These are phyloP conservation scores for Cochlearia excelsa DNA, from an alignment of 345 rosid species.

Conservation along the genomic window DNA sequence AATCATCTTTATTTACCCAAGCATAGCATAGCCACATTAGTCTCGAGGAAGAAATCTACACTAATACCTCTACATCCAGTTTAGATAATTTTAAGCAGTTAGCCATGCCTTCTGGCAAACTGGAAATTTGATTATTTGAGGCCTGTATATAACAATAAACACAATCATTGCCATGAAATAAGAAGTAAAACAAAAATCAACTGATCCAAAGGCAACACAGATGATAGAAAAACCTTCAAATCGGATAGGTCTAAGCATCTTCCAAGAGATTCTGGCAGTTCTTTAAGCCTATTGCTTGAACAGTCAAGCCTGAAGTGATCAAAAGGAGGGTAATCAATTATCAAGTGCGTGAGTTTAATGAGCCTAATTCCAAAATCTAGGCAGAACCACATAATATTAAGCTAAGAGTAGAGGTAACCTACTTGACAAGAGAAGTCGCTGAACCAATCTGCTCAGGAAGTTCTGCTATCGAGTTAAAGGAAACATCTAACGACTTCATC, in stretches of 20 bases:
- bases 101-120: conserved; percentile 68
- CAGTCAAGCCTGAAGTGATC: conserved; percentile 68
- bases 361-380: conserved; percentile 9
- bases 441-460: conserved; percentile 85
- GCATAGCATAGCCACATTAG: conserved; percentile 1
- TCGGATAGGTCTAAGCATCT: conserved; percentile 72
- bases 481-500: conserved; percentile 81
- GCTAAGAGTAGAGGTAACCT: conserved; percentile 31
- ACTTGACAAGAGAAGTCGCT: conserved; percentile 84
- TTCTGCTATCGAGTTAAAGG: conserved; percentile 54
- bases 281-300: conserved; percentile 70
- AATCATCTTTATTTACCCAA: conserved; percentile 17
- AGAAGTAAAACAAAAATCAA: conserved; percentile 5
- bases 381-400: background rate
- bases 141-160: conserved; percentile 46
- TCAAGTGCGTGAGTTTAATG: conserved; percentile 4
- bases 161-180: conserved; percentile 19
- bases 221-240: conserved; percentile 56
- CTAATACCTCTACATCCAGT: conserved; percentile 75
- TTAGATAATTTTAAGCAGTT: conserved; percentile 69
- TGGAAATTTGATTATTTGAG: conserved; percentile 62
- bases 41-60: background rate
- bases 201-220: conserved; percentile 22
- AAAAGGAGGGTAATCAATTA: conserved; percentile 25
- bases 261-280: conserved; percentile 74